A percentile compares a stretch with the other conserved stretches of the same genome.
Conservation (phyloP, 73 alveolate genomes). For the Strombidium stylifer region DNA sequence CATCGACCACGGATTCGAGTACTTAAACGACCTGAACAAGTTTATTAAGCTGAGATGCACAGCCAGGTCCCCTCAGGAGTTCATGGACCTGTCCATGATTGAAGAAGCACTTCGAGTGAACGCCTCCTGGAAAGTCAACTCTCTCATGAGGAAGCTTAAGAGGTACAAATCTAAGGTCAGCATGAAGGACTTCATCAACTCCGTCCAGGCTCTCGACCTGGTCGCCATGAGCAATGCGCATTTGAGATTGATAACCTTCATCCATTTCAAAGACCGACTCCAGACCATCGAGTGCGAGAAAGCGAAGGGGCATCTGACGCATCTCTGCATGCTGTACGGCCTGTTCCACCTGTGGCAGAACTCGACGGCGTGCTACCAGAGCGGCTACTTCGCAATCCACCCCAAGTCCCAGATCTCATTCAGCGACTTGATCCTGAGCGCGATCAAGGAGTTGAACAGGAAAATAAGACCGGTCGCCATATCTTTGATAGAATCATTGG, state of each 20-base stretch:
- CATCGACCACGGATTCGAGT: background rate
- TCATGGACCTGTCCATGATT: background rate
- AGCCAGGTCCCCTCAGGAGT: background rate
- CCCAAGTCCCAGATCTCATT: constrained; percentile 8
- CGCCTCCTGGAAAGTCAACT: background rate
- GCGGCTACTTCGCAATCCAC: constrained; percentile 33
- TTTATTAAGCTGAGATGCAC: background rate
- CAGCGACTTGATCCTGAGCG: background rate
- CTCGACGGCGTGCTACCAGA: constrained; percentile 11
- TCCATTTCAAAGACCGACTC: background rate
- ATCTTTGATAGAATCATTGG: constrained; percentile 29
- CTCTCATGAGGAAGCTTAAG: background rate
- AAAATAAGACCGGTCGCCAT: constrained; percentile 23
- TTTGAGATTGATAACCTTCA: background rate
- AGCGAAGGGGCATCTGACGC: background rate
- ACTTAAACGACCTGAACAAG: background rate
- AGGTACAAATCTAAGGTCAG: no score
- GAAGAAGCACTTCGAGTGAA: background rate
- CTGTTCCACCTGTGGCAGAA: background rate
- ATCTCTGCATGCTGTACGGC: background rate
- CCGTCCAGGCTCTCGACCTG: constrained; percentile 7
- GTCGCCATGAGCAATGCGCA: constrained; percentile 32
- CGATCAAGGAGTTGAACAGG: constrained; percentile 1
- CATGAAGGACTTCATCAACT: constrained; percentile 8
- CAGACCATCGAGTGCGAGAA: background rate